Conservation (phyloP, 2,329 filamentous ascomycete species). For the Thyridium curvatum region DNA sequence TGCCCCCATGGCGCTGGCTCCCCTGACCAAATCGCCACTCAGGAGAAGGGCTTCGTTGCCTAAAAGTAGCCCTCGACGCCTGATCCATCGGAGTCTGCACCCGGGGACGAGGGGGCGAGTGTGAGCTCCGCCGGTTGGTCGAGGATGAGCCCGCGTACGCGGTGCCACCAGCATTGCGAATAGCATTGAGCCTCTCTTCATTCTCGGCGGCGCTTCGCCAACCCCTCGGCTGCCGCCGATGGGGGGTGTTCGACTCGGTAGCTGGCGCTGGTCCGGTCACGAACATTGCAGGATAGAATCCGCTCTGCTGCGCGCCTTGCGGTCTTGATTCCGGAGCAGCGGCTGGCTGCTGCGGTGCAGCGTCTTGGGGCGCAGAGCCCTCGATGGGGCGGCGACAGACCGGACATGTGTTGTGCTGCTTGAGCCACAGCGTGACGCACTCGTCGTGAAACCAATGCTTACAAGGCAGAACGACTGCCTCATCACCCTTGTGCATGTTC, state of each 20-base stretch:
- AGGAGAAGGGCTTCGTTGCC: no score
- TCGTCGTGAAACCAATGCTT: constrained; percentile 88
- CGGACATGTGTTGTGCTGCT: constrained; percentile 88
- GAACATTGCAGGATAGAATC: background rate
- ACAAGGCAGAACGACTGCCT: constrained; percentile 76
- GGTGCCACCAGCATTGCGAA: constrained; percentile 12
- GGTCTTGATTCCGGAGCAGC: constrained; percentile 4
- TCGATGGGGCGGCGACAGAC: constrained; percentile 63
- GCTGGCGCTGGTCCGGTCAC: background rate
- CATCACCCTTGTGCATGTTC: constrained; percentile 63
- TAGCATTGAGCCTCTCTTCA: constrained; percentile 15
- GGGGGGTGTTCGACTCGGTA: background rate
- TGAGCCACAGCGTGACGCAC: constrained; percentile 79
- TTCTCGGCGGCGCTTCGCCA: constrained; percentile 11
- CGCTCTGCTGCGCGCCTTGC: constrained; percentile 2
- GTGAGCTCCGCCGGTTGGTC: no score
- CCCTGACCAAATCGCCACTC: no score
- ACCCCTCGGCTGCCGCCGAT: background rate
- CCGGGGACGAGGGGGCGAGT: no score
- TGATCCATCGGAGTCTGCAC: no score
- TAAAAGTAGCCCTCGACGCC: no score
- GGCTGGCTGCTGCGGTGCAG: constrained; percentile 1
- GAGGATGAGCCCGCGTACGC: constrained; percentile 5
- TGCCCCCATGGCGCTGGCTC: no score
- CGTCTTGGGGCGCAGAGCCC: constrained; percentile 9